Conservation (phyloP, 805 yeast species). For the Wickerhamomyces sydowiorum region DNA sequence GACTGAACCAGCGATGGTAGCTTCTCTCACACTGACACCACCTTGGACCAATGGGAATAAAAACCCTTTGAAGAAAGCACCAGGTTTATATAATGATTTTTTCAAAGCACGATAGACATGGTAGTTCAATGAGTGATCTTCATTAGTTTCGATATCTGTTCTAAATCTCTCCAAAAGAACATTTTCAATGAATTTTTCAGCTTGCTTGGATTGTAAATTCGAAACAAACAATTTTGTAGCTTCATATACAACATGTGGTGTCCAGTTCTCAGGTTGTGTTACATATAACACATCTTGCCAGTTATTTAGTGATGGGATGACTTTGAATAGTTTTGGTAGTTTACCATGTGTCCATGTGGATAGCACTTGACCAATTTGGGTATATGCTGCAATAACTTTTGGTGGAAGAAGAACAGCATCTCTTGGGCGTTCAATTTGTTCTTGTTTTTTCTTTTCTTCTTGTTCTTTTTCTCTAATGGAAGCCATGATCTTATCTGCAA, state of each 20-base stretch:
- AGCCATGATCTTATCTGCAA: slow-evolving; percentile 93
- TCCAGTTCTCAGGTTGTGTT: slow-evolving; percentile 90
- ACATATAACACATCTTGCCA: slow-evolving; percentile 96
- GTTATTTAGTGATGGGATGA: slow-evolving; percentile 84
- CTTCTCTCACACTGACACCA: slow-evolving; percentile 90
- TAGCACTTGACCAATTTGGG: slow-evolving; percentile 82
- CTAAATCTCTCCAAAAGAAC: slow-evolving; percentile 71
- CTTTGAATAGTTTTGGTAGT: slow-evolving; percentile 93
- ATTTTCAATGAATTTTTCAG: slow-evolving; percentile 71
- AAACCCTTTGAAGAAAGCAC: slow-evolving; percentile 96
- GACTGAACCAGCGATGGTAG: slow-evolving; percentile 91
- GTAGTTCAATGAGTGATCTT: slow-evolving; percentile 77
- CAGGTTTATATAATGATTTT: slow-evolving; percentile 92
- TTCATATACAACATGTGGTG: slow-evolving; percentile 90
- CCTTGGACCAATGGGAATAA: slow-evolving; percentile 84
- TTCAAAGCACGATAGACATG: slow-evolving; percentile 90
- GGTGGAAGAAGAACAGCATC: slow-evolving; percentile 91
- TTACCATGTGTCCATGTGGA: slow-evolving; percentile 93
- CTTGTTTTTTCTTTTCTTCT: slow-evolving; percentile 24
- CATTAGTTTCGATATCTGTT: slow-evolving; percentile 63
- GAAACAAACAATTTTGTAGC: slow-evolving; percentile 94
- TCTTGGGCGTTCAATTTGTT: slow-evolving; percentile 33
- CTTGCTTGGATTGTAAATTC: slow-evolving; percentile 78
- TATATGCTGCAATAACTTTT: slow-evolving; percentile 91
- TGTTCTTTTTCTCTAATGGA: slow-evolving; percentile 73